Percentiles rank a stretch among this genome's conserved stretches.
These are phyloP conservation scores for Coniophora puteana DNA, from an alignment of 1,284 basidiomycete species.

Conservation along the genomic window DNA sequence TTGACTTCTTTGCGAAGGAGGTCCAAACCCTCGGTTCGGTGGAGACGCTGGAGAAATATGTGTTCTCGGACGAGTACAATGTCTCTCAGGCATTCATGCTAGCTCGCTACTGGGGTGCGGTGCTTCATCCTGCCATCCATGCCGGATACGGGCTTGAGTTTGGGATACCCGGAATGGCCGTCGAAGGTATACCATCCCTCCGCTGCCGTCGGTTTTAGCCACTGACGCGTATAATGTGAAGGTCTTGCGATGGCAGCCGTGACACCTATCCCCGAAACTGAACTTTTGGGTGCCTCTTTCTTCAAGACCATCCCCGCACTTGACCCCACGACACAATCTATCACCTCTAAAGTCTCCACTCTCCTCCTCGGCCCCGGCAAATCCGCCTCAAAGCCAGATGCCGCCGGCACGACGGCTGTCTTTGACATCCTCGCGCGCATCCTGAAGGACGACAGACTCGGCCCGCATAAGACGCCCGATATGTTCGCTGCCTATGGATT, in stretches of 20 bases:
- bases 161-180: slow-evolving; percentile 26
- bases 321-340: background rate
- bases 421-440: slow-evolving; percentile 26
- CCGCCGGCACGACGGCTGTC: slow-evolving; percentile 15
- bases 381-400: background rate
- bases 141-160: slow-evolving; percentile 27
- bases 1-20: slow-evolving; percentile 49
- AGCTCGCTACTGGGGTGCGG: slow-evolving; percentile 19
- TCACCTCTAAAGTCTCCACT: slow-evolving; percentile 2
- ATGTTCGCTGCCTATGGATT: background rate
- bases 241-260: slow-evolving; percentile 22
- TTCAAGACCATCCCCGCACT: slow-evolving; percentile 5
- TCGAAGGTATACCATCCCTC: slow-evolving; percentile 20
- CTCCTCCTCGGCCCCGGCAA: background rate
- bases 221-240: slow-evolving; percentile 8
- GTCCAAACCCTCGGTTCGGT: slow-evolving; percentile 40
- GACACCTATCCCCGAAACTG: slow-evolving; percentile 9
- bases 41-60: slow-evolving; percentile 46
- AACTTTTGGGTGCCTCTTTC: slow-evolving; percentile 17
- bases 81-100: slow-evolving; percentile 20
- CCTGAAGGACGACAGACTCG: slow-evolving; percentile 19
- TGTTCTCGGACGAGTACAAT: slow-evolving; percentile 56
- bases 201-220: background rate
- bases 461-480: background rate
- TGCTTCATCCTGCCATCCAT: slow-evolving; percentile 27